Conservation (phyloP, 2,329 filamentous ascomycete genomes). For the Boeremia exigua region DNA sequence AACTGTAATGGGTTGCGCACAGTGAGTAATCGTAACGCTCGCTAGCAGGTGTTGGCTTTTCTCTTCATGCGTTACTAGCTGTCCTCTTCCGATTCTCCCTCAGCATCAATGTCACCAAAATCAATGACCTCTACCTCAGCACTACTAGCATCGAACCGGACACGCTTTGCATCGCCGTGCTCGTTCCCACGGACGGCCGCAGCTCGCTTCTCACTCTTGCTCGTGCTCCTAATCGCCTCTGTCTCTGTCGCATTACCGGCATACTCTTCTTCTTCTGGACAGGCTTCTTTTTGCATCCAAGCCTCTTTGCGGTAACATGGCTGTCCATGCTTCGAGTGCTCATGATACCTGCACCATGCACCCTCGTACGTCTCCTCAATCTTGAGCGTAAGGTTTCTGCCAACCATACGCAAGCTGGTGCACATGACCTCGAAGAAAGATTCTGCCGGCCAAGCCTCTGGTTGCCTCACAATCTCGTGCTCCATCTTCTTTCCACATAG, state of each 20-base stretch:
- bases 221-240: not conserved
- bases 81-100: not conserved
- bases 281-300: not conserved
- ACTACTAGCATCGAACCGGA: not conserved
- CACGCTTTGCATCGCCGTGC: not conserved
- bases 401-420: constrained; percentile 29
- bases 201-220: not conserved
- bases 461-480: not conserved
- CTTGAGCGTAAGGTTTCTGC: constrained; percentile 37
- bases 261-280: not conserved
- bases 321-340: constrained; percentile 28
- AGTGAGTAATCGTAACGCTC: not conserved
- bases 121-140: not conserved
- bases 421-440: constrained; percentile 35
- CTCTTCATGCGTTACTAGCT: not conserved
- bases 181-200: not conserved
- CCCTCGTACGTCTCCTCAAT: constrained; percentile 36
- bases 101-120: not conserved
- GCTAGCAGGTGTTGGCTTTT: not conserved
- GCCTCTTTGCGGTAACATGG: constrained; percentile 32
- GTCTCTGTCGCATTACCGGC: not conserved
- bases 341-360: constrained; percentile 44
- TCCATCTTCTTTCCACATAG: constrained; percentile 30
- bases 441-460: constrained; percentile 11
- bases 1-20: not conserved